Percentiles rank a stretch among this genome's conserved stretches.
phyloP scores from a whole-genome alignment of 805 yeast genomes.

The Grigorovia humatica region DNA sequence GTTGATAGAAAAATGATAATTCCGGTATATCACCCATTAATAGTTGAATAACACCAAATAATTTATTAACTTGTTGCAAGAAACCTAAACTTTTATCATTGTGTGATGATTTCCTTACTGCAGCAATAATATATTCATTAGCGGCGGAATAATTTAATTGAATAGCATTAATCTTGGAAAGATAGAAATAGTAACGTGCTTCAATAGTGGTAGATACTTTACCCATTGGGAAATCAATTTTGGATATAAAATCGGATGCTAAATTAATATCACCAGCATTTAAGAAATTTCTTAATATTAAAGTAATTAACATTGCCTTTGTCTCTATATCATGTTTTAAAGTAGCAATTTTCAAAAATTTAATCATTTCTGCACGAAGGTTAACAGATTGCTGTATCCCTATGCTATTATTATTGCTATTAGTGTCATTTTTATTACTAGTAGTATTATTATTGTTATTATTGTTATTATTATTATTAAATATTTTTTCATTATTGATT shows the following conservation, averaged over 20 bases:
- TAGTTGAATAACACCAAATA: constrained; percentile 78
- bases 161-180: constrained; percentile 83
- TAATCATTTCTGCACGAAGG: constrained; percentile 59
- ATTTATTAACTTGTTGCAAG: constrained; percentile 78
- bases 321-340: constrained; percentile 90
- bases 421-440: neutral
- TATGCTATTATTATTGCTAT: neutral
- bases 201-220: constrained; percentile 77
- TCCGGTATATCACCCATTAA: constrained; percentile 97
- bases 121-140: constrained; percentile 82
- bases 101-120: constrained; percentile 93
- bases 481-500: constrained; percentile 56
- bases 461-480: neutral
- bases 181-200: constrained; percentile 83
- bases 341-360: constrained; percentile 76
- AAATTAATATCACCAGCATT: constrained; percentile 70
- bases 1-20: constrained; percentile 64
- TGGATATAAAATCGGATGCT: constrained; percentile 82
- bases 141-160: constrained; percentile 90
- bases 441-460: no score
- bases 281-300: constrained; percentile 72
- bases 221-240: constrained; percentile 71
- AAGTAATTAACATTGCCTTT: constrained; percentile 76
- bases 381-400: neutral
- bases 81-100: constrained; percentile 78